Conservation (phyloP, 2,329 filamentous ascomycete species). For the Hirsutella rhossiliensis region DNA sequence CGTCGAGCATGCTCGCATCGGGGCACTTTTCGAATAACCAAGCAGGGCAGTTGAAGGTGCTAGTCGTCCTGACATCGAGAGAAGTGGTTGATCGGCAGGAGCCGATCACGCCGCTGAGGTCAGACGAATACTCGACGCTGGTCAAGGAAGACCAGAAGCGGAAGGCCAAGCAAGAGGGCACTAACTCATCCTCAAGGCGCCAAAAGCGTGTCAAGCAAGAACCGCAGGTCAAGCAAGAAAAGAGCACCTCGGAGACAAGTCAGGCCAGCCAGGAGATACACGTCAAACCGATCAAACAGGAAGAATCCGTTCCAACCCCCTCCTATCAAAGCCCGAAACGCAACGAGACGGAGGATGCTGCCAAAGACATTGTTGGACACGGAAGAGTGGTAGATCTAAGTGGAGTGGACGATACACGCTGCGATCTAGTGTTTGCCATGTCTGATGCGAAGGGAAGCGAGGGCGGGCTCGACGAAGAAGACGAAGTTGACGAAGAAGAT, state of each 20-base stretch:
- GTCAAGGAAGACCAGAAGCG: not conserved
- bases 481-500: not conserved
- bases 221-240: too few relatives aligned
- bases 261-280: not conserved
- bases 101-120: not conserved
- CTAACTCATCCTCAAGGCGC: not conserved
- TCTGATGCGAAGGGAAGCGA: not conserved
- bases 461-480: not conserved
- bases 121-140: not conserved
- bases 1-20: too few relatives aligned
- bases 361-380: too few relatives aligned
- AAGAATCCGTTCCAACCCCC: too few relatives aligned
- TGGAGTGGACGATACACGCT: not conserved
- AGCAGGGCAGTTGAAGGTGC: too few relatives aligned
- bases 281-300: not conserved
- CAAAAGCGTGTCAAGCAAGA: not conserved
- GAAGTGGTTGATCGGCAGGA: not conserved
- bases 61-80: not conserved
- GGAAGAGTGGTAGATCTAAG: not conserved
- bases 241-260: not conserved
- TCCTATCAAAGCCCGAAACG: too few relatives aligned
- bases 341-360: not conserved
- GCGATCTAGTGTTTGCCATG: not conserved
- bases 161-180: not conserved
- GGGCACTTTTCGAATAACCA: too few relatives aligned